Evolutionary conservation across 192 early-diverging fungal species (phyloP).

Genomic region (Pilobolus umbonatus): DNA sequence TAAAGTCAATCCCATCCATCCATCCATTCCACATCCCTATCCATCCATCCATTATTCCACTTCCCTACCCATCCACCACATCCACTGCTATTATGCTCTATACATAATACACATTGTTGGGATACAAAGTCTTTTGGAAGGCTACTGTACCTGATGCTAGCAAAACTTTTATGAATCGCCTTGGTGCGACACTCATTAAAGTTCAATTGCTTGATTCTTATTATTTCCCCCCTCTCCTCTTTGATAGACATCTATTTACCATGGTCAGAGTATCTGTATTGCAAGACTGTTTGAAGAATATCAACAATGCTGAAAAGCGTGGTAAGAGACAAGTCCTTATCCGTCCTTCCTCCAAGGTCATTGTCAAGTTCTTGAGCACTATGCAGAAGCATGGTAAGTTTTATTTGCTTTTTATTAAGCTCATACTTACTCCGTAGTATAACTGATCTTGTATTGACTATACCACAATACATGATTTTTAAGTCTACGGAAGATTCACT

Average conservation of each 20-base stretch:
- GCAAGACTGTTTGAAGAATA: constrained; percentile 97
- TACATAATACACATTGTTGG: neutral
- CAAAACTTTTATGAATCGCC: neutral
- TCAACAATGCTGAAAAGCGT: constrained; percentile 97
- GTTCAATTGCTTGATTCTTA: neutral
- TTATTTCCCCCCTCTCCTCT: neutral
- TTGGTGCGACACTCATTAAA: neutral
- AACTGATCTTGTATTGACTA: constrained; percentile 7
- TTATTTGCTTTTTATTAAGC: neutral
- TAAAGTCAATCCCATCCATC: neutral
- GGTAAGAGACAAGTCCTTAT: constrained; percentile 98
- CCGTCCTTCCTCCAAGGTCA: constrained; percentile 96
- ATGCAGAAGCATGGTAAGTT: constrained; percentile 96
- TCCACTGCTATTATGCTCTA: neutral
- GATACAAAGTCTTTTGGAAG: neutral
- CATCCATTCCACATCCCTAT: neutral
- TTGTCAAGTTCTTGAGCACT: constrained; percentile 97
- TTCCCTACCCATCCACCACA: neutral
- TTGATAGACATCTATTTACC: constrained; percentile 31
- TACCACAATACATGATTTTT: constrained; percentile 7
- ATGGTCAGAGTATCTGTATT: constrained; percentile 97
- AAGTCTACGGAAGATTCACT: constrained; percentile 17
- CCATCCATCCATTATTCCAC: neutral
- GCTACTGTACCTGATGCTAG: neutral
- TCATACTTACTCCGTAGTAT: neutral